Evolutionary conservation across 2,329 filamentous ascomycete species (phyloP).

Genomic region (Xylariaceae sp.): DNA sequence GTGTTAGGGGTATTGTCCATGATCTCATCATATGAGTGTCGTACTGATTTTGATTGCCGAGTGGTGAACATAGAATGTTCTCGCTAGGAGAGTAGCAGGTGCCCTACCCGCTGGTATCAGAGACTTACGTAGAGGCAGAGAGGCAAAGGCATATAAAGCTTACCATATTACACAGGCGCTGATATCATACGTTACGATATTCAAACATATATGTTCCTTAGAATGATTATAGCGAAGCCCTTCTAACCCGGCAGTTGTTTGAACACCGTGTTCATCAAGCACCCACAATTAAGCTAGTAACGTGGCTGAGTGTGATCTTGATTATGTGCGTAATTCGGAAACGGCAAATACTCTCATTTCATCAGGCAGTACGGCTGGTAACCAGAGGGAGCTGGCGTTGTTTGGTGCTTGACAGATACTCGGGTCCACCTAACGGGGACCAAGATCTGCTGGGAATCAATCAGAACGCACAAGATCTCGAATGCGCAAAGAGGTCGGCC

Average conservation of each 20-base stretch:
- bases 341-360: constrained; percentile 9
- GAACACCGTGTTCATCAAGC: constrained; percentile 27
- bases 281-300: constrained; percentile 13
- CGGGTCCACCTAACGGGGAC: constrained; percentile 17
- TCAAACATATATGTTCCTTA: too few relatives aligned
- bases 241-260: not conserved
- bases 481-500: too few relatives aligned
- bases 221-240: constrained; percentile 5
- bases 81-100: too few relatives aligned
- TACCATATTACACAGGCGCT: not conserved
- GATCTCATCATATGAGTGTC: too few relatives aligned
- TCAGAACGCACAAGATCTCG: constrained; percentile 17
- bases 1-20: not conserved
- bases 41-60: too few relatives aligned
- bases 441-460: constrained; percentile 20
- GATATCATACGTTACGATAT: not conserved
- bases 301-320: constrained; percentile 21
- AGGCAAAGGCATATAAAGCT: too few relatives aligned
- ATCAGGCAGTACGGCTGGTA: constrained; percentile 5
- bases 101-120: too few relatives aligned
- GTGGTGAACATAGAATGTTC: too few relatives aligned
- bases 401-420: constrained; percentile 8
- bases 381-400: not conserved
- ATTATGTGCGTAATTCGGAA: constrained; percentile 27
- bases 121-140: too few relatives aligned